Conservation (phyloP, 2,329 filamentous ascomycete species). For the Neopestalotiopsis rosae region DNA sequence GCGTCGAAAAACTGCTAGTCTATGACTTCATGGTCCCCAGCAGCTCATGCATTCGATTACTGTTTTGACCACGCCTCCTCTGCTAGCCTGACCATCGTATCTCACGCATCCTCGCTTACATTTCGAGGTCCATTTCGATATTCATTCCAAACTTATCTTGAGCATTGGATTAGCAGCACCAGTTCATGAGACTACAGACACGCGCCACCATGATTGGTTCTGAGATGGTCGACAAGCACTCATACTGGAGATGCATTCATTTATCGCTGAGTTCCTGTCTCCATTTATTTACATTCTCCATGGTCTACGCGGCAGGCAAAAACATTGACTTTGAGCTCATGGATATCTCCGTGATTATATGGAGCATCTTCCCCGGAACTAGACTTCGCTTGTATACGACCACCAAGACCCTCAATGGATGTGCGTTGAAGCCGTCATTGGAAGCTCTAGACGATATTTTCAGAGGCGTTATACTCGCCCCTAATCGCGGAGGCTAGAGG, state of each 20-base stretch:
- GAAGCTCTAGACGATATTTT: neutral
- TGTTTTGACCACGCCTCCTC: neutral
- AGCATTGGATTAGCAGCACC: too few species aligned
- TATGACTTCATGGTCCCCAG: slow-evolving; percentile 9
- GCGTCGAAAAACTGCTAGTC: neutral
- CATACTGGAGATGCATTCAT: too few species aligned
- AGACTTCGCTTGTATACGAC: neutral
- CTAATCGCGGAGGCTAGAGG: neutral
- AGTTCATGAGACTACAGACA: too few species aligned
- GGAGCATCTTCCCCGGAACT: neutral
- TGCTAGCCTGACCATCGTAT: neutral
- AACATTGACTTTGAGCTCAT: neutral
- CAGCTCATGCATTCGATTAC: neutral
- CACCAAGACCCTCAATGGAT: neutral
- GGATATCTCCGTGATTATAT: neutral
- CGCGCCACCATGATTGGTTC: too few species aligned
- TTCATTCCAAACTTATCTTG: too few species aligned
- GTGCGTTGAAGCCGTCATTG: neutral
- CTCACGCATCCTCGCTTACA: neutral
- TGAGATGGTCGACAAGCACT: too few species aligned
- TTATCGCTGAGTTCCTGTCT: too few species aligned
- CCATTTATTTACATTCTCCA: too few species aligned
- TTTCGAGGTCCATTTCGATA: too few species aligned
- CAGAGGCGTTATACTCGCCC: neutral
- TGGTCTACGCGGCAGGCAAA: neutral